A percentile compares a stretch with the other conserved stretches of the same genome.
phyloP scores from a whole-genome alignment of 768 basidiomycete species.

The Amylocystis lapponica region DNA sequence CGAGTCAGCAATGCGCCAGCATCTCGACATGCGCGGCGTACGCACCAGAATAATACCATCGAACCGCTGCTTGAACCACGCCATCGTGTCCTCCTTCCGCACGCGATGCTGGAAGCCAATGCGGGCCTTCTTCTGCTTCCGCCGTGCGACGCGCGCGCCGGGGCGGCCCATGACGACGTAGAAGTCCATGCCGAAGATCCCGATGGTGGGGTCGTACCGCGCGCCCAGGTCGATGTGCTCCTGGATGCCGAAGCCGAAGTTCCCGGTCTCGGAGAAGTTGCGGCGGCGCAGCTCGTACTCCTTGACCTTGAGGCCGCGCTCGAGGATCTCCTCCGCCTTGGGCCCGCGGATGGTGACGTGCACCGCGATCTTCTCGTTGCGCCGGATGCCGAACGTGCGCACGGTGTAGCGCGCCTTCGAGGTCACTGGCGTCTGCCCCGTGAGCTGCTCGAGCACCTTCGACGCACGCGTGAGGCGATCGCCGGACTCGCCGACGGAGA shows the following conservation, averaged over 20 bases:
- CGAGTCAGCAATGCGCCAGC: not conserved
- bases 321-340: conserved; percentile 99
- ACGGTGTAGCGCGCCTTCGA: conserved; percentile 99
- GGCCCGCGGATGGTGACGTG: conserved; percentile 99
- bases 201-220: conserved; percentile 96
- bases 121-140: conserved; percentile 84
- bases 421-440: conserved; percentile 98
- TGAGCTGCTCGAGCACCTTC: conserved; percentile 98
- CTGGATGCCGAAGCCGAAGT: conserved; percentile 99
- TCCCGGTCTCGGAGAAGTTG: conserved; percentile 98
- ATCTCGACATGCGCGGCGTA: conserved; percentile 6
- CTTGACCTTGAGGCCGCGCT: conserved; percentile 99
- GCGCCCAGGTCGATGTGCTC: conserved; percentile 99
- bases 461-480: conserved; percentile 98
- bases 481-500: conserved; percentile 99
- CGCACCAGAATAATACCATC: conserved; percentile 93
- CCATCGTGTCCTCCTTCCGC: conserved; percentile 93
- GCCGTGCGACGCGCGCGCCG: conserved; percentile 83
- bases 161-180: conserved; percentile 97
- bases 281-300: conserved; percentile 97
- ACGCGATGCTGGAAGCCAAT: conserved; percentile 88
- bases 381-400: conserved; percentile 97
- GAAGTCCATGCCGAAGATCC: conserved; percentile 99
- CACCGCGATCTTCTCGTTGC: conserved; percentile 99
- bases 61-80: conserved; percentile 99